A percentile compares a stretch with the other conserved stretches of the same genome.
These are phyloP conservation scores for Penicillium expansum DNA, from an alignment of 2,329 filamentous ascomycete species.

Conservation along the genomic window DNA sequence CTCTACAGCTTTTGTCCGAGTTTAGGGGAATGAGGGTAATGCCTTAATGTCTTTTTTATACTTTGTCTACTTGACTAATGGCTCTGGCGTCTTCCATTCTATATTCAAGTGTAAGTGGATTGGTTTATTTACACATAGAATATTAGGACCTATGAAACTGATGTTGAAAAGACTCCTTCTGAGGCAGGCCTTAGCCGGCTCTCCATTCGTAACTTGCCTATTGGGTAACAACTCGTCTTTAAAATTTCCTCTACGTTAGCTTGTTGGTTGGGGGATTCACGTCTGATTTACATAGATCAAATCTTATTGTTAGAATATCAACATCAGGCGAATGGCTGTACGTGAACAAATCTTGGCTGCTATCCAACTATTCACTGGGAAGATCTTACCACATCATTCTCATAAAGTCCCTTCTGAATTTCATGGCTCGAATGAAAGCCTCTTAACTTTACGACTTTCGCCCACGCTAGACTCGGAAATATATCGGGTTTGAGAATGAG, in stretches of 20 bases:
- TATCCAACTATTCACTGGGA: too few relatives aligned
- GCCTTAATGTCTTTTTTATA: neutral
- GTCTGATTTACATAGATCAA: too few relatives aligned
- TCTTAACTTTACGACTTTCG: too few relatives aligned
- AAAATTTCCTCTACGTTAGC: too few relatives aligned
- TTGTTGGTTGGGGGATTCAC: too few relatives aligned
- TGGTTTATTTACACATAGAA: neutral
- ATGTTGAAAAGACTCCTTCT: neutral
- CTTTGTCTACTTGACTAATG: neutral
- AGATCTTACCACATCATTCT: too few relatives aligned
- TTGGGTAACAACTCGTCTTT: neutral
- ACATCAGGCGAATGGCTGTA: too few relatives aligned
- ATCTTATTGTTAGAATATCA: too few relatives aligned
- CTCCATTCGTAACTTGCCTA: neutral
- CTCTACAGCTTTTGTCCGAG: slow-evolving; percentile 31
- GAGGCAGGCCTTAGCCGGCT: neutral
- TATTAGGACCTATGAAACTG: neutral
- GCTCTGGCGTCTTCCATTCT: neutral
- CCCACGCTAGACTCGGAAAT: neutral
- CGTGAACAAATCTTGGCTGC: too few relatives aligned
- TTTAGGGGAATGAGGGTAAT: slow-evolving; percentile 9
- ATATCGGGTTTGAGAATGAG: neutral
- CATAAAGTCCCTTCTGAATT: too few relatives aligned
- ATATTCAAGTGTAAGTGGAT: neutral
- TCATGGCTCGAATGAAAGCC: too few relatives aligned